Conservation (phyloP, 2,329 filamentous ascomycete species). For the Aspergillus terreus region DNA sequence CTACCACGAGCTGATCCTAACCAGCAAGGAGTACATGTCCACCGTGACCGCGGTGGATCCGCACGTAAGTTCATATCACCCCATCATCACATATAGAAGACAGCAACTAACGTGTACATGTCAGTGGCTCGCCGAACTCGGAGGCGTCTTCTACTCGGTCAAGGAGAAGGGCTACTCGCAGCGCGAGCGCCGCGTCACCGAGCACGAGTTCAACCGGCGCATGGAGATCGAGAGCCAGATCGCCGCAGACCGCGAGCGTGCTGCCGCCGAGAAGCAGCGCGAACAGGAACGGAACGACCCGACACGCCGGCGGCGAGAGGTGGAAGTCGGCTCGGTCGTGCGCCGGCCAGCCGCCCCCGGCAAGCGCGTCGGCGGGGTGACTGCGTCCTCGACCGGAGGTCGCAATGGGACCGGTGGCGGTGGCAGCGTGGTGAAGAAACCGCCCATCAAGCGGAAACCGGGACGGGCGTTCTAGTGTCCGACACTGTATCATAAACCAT, state of each 20-base stretch:
- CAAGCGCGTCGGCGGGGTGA: conserved; percentile 27
- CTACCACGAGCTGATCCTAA: conserved; percentile 96
- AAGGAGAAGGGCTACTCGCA: conserved; percentile 96
- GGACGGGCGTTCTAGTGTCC: conserved; percentile 31
- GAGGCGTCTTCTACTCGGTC: conserved; percentile 94
- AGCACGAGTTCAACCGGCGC: conserved; percentile 86
- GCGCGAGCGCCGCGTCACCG: conserved; percentile 78
- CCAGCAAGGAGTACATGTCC: conserved; percentile 96
- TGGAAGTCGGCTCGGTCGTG: conserved; percentile 36
- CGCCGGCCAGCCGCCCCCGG: conserved; percentile 29
- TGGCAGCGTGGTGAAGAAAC: conserved; percentile 39
- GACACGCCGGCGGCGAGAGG: conserved; percentile 31
- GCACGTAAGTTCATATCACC: conserved; percentile 49
- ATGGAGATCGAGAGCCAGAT: conserved; percentile 94
- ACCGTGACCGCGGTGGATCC: conserved; percentile 95
- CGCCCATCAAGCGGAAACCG: conserved; percentile 29
- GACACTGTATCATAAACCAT: conserved; percentile 1
- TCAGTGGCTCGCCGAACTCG: conserved; percentile 86
- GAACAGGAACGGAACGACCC: conserved; percentile 36
- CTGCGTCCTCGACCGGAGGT: conserved; percentile 23
- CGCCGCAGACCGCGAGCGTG: conserved; percentile 72
- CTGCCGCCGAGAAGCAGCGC: conserved; percentile 37
- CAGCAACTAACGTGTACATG: neutral
- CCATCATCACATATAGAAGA: neutral
- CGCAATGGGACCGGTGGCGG: conserved; percentile 15